Percentiles rank a stretch among this genome's conserved stretches.
Conservation (phyloP, 2,329 filamentous ascomycete genomes). For the Ceratocystis diversiconidia region DNA sequence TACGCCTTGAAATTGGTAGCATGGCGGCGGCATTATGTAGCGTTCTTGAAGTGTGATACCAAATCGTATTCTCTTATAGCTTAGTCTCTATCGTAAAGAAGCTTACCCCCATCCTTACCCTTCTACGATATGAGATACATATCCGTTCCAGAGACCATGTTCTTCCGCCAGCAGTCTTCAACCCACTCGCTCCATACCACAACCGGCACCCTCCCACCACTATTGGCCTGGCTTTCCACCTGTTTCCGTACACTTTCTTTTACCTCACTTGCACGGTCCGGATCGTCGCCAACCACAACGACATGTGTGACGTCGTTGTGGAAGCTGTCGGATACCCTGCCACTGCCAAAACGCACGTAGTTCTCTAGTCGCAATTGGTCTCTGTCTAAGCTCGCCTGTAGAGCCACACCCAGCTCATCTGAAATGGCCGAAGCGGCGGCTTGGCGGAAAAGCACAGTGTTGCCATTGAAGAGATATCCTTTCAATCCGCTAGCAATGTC, state of each 20-base stretch:
- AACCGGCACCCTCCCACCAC: constrained; percentile 36
- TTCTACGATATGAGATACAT: constrained; percentile 28
- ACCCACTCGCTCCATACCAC: constrained; percentile 62
- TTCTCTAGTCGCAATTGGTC: constrained; percentile 31
- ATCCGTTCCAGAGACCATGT: constrained; percentile 69
- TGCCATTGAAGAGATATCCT: constrained; percentile 39
- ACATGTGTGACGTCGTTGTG: constrained; percentile 57
- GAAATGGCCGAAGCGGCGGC: constrained; percentile 18
- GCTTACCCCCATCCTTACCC: neutral
- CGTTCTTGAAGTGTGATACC: neutral
- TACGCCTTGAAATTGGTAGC: neutral
- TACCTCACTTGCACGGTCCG: constrained; percentile 27
- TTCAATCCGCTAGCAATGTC: constrained; percentile 34
- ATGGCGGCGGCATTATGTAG: neutral
- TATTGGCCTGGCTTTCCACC: constrained; percentile 27
- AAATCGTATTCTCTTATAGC: neutral
- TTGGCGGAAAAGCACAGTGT: constrained; percentile 30
- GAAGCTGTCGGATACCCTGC: constrained; percentile 37
- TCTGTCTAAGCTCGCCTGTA: constrained; percentile 27
- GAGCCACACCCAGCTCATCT: constrained; percentile 20
- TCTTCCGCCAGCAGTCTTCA: constrained; percentile 63
- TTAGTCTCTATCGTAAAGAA: constrained; percentile 1
- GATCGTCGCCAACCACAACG: constrained; percentile 35
- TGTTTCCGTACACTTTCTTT: constrained; percentile 32
- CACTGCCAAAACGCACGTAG: constrained; percentile 56